Evolutionary conservation across 495 filamentous ascomycete species (phyloP).

Genomic region (Hypoxylon intermedium): DNA sequence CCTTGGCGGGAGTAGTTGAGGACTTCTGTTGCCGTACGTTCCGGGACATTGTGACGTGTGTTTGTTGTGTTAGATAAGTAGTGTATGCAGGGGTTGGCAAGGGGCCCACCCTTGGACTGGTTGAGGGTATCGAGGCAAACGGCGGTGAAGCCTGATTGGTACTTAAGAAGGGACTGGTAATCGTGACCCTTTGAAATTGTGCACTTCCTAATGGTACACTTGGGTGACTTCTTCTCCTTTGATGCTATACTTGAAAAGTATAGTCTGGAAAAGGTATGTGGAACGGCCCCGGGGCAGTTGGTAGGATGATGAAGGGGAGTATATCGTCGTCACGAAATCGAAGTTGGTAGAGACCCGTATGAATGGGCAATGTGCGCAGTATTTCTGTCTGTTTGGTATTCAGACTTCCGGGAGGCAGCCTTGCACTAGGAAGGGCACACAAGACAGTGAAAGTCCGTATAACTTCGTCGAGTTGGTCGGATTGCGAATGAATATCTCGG

Average conservation of each 20-base stretch:
- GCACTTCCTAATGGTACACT: slow-evolving; percentile 6
- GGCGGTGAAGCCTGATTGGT: slow-evolving; percentile 46
- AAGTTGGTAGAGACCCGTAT: slow-evolving; percentile 21
- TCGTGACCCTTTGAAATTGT: slow-evolving; percentile 9
- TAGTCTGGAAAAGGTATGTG: slow-evolving; percentile 8
- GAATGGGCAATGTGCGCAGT: slow-evolving; percentile 28
- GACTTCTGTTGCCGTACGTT: slow-evolving; percentile 60
- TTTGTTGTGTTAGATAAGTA: slow-evolving; percentile 18
- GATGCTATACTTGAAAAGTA: not conserved
- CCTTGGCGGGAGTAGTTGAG: slow-evolving; percentile 50
- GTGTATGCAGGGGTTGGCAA: slow-evolving; percentile 29
- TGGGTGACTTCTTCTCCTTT: slow-evolving; percentile 2
- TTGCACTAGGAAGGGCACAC: slow-evolving; percentile 38
- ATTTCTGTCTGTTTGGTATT: slow-evolving; percentile 36
- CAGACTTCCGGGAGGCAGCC: slow-evolving; percentile 36
- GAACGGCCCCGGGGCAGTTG: slow-evolving; percentile 12
- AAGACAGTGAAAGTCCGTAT: slow-evolving; percentile 55
- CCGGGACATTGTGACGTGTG: slow-evolving; percentile 54
- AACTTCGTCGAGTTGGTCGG: slow-evolving; percentile 75
- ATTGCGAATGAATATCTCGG: slow-evolving; percentile 74
- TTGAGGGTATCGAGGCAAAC: slow-evolving; percentile 42
- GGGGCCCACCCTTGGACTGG: slow-evolving; percentile 31
- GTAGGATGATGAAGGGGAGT: slow-evolving; percentile 11
- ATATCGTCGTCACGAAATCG: slow-evolving; percentile 40
- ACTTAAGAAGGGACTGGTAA: slow-evolving; percentile 5